Percentiles rank a stretch among this genome's conserved stretches.
These are phyloP conservation scores for Piper betle DNA, from an alignment of 164 flowering plant species.

Conservation along the genomic window DNA sequence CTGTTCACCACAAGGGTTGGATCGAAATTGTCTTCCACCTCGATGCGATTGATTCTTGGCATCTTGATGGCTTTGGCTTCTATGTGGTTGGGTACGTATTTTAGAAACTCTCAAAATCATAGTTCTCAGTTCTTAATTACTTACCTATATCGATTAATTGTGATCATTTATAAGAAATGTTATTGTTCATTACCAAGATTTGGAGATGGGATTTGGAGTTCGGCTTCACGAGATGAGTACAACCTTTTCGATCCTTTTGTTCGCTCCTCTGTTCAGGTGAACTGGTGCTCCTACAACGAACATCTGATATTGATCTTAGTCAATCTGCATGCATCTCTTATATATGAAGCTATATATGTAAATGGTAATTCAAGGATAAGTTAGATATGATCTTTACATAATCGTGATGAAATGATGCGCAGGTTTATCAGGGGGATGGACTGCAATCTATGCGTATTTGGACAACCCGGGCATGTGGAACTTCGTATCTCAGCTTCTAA, in stretches of 20 bases:
- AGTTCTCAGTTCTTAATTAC: too few relatives aligned
- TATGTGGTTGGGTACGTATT: slow-evolving; percentile 50
- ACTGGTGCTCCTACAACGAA: not conserved
- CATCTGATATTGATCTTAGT: not conserved
- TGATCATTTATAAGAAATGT: not conserved
- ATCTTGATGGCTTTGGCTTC: slow-evolving; percentile 61
- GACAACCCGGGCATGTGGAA: slow-evolving; percentile 68
- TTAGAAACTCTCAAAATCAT: too few relatives aligned
- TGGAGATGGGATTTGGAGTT: slow-evolving; percentile 39
- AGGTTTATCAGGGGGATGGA: slow-evolving; percentile 46
- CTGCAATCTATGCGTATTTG: slow-evolving; percentile 31
- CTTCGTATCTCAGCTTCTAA: slow-evolving; percentile 30
- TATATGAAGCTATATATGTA: too few relatives aligned
- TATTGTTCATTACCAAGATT: slow-evolving; percentile 14
- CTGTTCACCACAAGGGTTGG: slow-evolving; percentile 52
- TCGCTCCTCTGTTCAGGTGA: slow-evolving; percentile 39
- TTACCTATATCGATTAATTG: not conserved
- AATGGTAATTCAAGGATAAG: too few relatives aligned
- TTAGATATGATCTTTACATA: too few relatives aligned
- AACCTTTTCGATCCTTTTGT: slow-evolving; percentile 42
- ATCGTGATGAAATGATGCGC: not conserved
- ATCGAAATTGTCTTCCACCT: slow-evolving; percentile 36
- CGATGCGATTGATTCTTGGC: slow-evolving; percentile 48
- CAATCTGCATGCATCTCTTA: not conserved
- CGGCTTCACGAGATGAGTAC: slow-evolving; percentile 18